Percentiles rank a stretch among this genome's conserved stretches.
Conservation (phyloP, 2,329 filamentous ascomycete genomes). For the Huntiella abstrusa region DNA sequence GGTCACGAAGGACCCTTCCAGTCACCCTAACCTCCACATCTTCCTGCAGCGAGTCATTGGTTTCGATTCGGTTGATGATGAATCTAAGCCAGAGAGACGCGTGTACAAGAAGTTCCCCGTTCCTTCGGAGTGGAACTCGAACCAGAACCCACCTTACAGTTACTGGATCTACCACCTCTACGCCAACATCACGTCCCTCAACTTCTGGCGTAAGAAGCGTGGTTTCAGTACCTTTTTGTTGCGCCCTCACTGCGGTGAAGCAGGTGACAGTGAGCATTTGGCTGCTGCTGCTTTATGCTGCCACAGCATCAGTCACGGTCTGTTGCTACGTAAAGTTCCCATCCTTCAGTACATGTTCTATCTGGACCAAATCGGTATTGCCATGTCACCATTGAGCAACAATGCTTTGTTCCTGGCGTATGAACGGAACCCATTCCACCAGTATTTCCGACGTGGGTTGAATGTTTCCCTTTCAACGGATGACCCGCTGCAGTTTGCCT, state of each 20-base stretch:
- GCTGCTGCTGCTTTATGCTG: conserved; percentile 81
- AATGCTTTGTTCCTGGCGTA: conserved; percentile 94
- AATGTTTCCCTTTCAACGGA: conserved; percentile 95
- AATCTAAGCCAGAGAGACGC: conserved; percentile 87
- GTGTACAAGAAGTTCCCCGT: conserved; percentile 93
- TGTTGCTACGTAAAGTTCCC: conserved; percentile 83
- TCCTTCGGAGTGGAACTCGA: conserved; percentile 72
- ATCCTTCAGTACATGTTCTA: conserved; percentile 95
- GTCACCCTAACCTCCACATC: conserved; percentile 80
- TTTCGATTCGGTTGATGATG: conserved; percentile 94
- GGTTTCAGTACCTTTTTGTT: conserved; percentile 93
- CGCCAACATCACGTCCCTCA: conserved; percentile 81
- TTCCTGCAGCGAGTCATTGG: conserved; percentile 92
- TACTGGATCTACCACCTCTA: conserved; percentile 99
- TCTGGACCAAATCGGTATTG: conserved; percentile 91
- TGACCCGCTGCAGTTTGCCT: conserved; percentile 92
- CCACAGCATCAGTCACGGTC: conserved; percentile 90
- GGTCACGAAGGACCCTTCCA: conserved; percentile 70
- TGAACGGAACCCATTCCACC: conserved; percentile 87
- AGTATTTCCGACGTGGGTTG: conserved; percentile 84
- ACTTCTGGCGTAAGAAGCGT: conserved; percentile 73
- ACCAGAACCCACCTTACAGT: conserved; percentile 92
- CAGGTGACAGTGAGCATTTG: conserved; percentile 89
- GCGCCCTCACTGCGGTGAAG: conserved; percentile 88
- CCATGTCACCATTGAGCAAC: conserved; percentile 98